Percentiles rank a stretch among this genome's conserved stretches.
Evolutionary conservation across 2,329 filamentous ascomycete species (phyloP).

Genomic region (Colletotrichum sp.): DNA sequence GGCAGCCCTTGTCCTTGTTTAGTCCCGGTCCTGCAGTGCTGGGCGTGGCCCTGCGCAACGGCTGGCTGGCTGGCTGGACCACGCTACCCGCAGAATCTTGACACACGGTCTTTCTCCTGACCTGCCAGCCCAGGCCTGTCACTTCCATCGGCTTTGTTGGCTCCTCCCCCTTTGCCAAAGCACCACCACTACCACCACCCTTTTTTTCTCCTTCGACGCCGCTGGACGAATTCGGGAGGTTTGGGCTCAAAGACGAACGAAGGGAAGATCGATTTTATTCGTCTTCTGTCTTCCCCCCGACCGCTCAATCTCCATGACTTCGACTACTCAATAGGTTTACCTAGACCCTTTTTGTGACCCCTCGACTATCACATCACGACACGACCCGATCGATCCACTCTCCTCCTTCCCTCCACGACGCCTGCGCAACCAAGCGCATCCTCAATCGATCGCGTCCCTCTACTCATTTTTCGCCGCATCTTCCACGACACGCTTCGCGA

Average conservation of each 20-base stretch:
- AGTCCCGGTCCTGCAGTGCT: background rate
- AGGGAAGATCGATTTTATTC: constrained; percentile 6
- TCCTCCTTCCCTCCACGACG: background rate
- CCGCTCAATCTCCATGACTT: constrained; percentile 7
- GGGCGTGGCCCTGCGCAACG: constrained; percentile 2
- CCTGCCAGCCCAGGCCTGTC: constrained; percentile 7
- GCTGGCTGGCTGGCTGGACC: constrained; percentile 6
- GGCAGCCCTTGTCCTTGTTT: constrained; percentile 14
- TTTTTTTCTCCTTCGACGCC: constrained; percentile 12
- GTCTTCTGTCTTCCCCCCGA: background rate
- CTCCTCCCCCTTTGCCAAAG: constrained; percentile 18
- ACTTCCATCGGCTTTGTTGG: constrained; percentile 8
- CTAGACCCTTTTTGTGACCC: background rate
- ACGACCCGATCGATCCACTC: constrained; percentile 11
- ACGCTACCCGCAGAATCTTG: constrained; percentile 18
- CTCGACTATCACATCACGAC: constrained; percentile 10
- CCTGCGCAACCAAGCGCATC: background rate
- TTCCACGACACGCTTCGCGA: background rate
- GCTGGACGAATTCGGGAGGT: constrained; percentile 19
- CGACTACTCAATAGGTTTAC: constrained; percentile 15
- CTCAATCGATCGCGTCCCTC: background rate
- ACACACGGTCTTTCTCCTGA: constrained; percentile 21
- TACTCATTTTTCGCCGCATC: background rate
- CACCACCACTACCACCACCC: constrained; percentile 3
- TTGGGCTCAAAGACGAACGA: constrained; percentile 9